These are phyloP conservation scores for Trichoderma hamatum DNA, from an alignment of 2,329 filamentous ascomycete species.

Conservation along the genomic window DNA sequence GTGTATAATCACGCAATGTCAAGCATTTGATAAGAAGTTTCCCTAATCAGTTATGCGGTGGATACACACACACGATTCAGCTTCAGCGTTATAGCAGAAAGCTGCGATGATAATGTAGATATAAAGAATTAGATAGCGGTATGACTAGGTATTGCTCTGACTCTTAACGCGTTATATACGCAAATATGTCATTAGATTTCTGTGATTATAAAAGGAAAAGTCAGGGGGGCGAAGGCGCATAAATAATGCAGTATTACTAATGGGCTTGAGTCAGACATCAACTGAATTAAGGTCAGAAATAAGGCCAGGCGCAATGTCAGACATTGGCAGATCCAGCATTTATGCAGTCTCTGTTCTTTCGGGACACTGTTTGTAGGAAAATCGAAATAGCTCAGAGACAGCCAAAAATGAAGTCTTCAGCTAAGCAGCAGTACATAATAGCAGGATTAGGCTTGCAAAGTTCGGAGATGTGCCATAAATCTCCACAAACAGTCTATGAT, in stretches of 20 bases:
- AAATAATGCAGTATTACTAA: neutral
- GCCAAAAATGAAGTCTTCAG: neutral
- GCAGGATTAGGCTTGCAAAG: neutral
- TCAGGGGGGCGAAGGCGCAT: neutral
- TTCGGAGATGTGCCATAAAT: neutral
- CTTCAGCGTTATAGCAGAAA: too few species aligned
- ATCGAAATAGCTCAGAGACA: neutral
- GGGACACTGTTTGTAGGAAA: too few species aligned
- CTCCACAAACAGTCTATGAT: neutral
- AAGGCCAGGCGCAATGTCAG: neutral
- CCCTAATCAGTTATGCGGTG: too few species aligned
- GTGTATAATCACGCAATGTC: too few species aligned
- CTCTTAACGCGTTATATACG: neutral
- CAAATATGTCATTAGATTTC: neutral
- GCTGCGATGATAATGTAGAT: neutral
- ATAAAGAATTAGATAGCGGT: neutral
- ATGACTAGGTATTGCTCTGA: neutral
- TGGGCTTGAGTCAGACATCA: neutral
- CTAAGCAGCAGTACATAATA: neutral
- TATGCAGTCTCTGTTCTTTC: too few species aligned
- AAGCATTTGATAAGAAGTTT: neutral
- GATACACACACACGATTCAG: neutral
- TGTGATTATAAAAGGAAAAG: neutral
- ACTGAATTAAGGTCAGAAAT: neutral
- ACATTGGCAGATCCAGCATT: too few species aligned